A percentile compares a stretch with the other conserved stretches of the same genome.
Conservation (phyloP, 2,329 filamentous ascomycete species). For the Pestalotiopsis fici region DNA sequence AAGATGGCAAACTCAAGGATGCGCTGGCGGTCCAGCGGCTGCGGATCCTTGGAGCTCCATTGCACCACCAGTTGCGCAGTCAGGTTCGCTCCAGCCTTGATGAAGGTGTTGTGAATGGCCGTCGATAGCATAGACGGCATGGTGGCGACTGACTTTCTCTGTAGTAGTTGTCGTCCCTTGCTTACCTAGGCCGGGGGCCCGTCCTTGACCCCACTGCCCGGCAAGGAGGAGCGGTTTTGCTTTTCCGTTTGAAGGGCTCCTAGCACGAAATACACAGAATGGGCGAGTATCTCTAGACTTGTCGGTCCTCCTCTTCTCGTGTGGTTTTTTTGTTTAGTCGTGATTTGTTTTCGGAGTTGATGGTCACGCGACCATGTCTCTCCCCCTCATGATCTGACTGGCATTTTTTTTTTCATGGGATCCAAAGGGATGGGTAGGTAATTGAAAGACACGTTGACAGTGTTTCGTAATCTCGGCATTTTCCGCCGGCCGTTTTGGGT, state of each 20-base stretch:
- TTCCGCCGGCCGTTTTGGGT: background rate
- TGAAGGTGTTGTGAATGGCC: constrained; percentile 13
- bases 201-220: background rate
- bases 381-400: background rate
- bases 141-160: background rate
- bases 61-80: constrained; percentile 14
- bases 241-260: background rate
- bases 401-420: background rate
- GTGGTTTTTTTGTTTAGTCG: background rate
- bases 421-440: background rate
- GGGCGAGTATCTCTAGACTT: background rate
- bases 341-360: background rate
- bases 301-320: background rate
- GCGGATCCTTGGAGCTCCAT: constrained; percentile 9
- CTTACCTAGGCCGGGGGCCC: background rate
- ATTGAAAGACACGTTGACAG: constrained; percentile 7
- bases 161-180: too few species aligned
- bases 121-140: constrained; percentile 15
- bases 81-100: constrained; percentile 15
- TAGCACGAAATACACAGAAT: background rate
- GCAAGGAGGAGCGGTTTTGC: background rate
- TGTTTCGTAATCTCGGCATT: constrained; percentile 7
- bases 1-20: constrained; percentile 36
- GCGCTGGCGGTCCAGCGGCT: constrained; percentile 31
- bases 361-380: background rate